Base-by-base conservation (phyloP, 2,329 filamentous ascomycete species). In the Chrysoporthe deuterocubensis region DNA sequence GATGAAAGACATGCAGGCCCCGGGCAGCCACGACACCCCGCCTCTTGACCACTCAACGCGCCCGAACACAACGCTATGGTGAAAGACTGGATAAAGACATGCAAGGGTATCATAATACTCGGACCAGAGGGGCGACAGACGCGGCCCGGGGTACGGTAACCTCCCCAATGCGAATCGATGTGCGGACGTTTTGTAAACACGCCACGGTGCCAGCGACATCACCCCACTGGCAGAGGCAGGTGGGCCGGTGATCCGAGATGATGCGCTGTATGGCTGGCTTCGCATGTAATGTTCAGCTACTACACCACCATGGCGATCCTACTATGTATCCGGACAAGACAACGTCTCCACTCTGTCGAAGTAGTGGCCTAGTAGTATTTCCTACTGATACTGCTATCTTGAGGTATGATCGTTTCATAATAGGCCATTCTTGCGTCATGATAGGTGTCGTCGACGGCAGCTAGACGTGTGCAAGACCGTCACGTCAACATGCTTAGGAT, bases 171-270 rank as follows among this genome's bases (percentile, higher is more conserved):
- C 37, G 34, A 40, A 58, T 58, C 18, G 56, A 58, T 58, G 56
- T 34, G 56, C 26, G 56, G 56, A n/a, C 8, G 14, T 18, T 37
- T 6, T 16, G 56, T 58, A 9, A 58, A 58, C 56, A 58, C 56
- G 56, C 34, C 56, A 58, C 46, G 9, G 14, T 14, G 4, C 46
- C 46, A 26, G 26, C 46, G 56, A 14, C n/a, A 58, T 58, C 56
- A 58, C 56, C 32, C 56, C 56, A 58, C 40, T 34, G 56, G 56
- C 56, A 58, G 56, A 58, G 40, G 56, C 34, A 58, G 56, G 34
- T 58, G 56, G 56, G 37, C 56, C 56, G 56, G 56, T 18, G 6
- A 13, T 9, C 34, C 34, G 56, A 42, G 37, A 16, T n/a, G 56
- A 40, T 58, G 34, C 56, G 18, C 56, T 40, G 34, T 34, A 42